Evolutionary conservation across 1,284 basidiomycete species (phyloP).

Genomic region (Cystodermella granulosa): DNA sequence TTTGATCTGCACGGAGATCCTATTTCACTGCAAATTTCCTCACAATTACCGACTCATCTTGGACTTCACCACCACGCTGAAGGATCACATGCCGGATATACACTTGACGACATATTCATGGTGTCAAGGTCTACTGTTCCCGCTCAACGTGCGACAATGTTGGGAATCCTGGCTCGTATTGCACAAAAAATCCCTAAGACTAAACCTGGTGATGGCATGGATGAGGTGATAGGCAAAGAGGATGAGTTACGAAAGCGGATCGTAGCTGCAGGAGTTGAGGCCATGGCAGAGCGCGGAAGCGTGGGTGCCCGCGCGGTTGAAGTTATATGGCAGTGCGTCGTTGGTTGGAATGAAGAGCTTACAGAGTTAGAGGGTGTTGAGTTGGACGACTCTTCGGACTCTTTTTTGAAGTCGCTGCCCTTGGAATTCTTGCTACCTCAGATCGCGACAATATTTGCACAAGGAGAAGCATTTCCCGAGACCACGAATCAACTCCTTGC

Average conservation of each 20-base stretch:
- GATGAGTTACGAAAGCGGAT: constrained; percentile 50
- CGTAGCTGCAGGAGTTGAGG: constrained; percentile 61
- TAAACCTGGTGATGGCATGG: constrained; percentile 29
- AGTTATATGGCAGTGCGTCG: constrained; percentile 65
- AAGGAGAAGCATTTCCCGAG: constrained; percentile 45
- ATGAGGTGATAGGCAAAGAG: constrained; percentile 46
- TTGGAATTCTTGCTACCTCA: constrained; percentile 55
- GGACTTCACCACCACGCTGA: constrained; percentile 91
- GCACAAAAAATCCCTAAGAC: constrained; percentile 41
- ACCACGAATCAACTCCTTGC: constrained; percentile 58
- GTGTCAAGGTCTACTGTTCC: constrained; percentile 78
- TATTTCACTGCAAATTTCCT: constrained; percentile 51
- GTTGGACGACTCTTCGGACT: constrained; percentile 32
- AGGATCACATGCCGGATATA: constrained; percentile 78
- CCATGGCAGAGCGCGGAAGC: constrained; percentile 61
- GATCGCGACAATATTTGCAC: constrained; percentile 35
- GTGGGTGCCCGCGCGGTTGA: constrained; percentile 65
- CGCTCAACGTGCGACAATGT: constrained; percentile 78
- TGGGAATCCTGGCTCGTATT: constrained; percentile 68
- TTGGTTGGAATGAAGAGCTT: constrained; percentile 51
- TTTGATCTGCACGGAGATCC: constrained; percentile 73
- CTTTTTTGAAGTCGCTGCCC: constrained; percentile 46
- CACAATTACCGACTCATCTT: constrained; percentile 68
- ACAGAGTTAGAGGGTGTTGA: constrained; percentile 50
- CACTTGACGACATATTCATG: constrained; percentile 80